phyloP scores from a whole-genome alignment of 192 early-diverging fungal species.

The Haplosporangium gracile region DNA sequence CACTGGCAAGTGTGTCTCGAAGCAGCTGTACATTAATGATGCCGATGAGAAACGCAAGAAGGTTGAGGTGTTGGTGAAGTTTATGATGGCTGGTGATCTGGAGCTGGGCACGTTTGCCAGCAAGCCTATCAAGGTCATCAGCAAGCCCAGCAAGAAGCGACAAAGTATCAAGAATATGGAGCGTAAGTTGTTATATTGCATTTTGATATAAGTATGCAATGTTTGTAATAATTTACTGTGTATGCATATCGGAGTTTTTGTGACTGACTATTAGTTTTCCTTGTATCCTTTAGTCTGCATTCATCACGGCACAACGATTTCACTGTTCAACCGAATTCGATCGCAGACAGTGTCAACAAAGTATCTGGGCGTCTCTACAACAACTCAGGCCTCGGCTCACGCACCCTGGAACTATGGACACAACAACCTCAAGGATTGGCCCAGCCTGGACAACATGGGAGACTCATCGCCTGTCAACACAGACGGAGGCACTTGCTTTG shows the following conservation, averaged over 20 bases:
- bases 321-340: slow-evolving; percentile 90
- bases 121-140: slow-evolving; percentile 89
- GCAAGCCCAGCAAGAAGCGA: slow-evolving; percentile 92
- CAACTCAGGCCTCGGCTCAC: slow-evolving; percentile 52
- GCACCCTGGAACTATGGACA: slow-evolving; percentile 57
- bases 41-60: slow-evolving; percentile 87
- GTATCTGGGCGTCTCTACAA: slow-evolving; percentile 76
- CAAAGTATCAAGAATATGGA: slow-evolving; percentile 88
- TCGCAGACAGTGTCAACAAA: slow-evolving; percentile 93
- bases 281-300: slow-evolving; percentile 73
- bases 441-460: slow-evolving; percentile 36
- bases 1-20: slow-evolving; percentile 82
- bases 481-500: slow-evolving; percentile 76
- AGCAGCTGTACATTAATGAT: slow-evolving; percentile 89
- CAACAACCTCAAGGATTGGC: slow-evolving; percentile 52
- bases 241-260: not conserved
- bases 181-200: slow-evolving; percentile 43
- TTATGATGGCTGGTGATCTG: slow-evolving; percentile 74
- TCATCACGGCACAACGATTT: slow-evolving; percentile 87
- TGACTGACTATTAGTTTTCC: not conserved
- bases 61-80: slow-evolving; percentile 79
- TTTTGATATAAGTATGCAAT: not conserved
- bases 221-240: not conserved
- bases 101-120: slow-evolving; percentile 79
- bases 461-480: slow-evolving; percentile 45